phyloP scores from a whole-genome alignment of 345 rosid species.

The Viola odorata region DNA sequence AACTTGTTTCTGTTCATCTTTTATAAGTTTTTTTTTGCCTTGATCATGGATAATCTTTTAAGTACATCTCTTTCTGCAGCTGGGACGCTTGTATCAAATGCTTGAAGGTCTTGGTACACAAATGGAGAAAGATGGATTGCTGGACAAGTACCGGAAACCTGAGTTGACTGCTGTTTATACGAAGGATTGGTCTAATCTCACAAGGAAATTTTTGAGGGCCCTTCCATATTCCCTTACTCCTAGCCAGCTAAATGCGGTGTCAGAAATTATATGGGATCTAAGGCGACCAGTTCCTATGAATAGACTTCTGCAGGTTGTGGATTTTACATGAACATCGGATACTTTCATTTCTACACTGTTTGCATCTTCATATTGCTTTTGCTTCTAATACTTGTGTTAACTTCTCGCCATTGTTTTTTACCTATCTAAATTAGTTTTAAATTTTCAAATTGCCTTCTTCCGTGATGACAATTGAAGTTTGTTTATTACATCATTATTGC shows the following conservation, averaged over 20 bases:
- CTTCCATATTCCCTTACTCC: constrained; percentile 89
- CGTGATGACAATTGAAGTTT: too few relatives aligned
- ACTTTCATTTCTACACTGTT: background rate
- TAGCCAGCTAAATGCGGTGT: constrained; percentile 79
- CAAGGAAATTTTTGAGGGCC: constrained; percentile 63
- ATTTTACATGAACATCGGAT: constrained; percentile 4
- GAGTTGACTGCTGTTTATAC: constrained; percentile 45
- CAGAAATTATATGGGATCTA: constrained; percentile 95
- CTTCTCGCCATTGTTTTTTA: too few relatives aligned
- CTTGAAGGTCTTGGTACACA: constrained; percentile 78
- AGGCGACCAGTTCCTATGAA: constrained; percentile 88
- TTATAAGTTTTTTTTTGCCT: background rate
- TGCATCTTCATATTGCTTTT: too few relatives aligned
- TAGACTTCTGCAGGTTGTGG: constrained; percentile 82
- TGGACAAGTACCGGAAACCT: constrained; percentile 70
- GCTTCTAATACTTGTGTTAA: too few relatives aligned
- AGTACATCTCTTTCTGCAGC: constrained; percentile 41
- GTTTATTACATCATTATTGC: too few relatives aligned
- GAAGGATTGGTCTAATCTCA: constrained; percentile 73
- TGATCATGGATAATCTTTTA: background rate
- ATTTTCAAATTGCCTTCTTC: too few relatives aligned
- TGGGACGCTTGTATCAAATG: constrained; percentile 88
- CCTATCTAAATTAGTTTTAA: too few relatives aligned
- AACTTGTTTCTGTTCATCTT: background rate
- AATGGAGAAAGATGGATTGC: constrained; percentile 69